Base-by-base conservation (phyloP, 192 early-diverging fungal species). In the Lobosporangium transversale region DNA sequence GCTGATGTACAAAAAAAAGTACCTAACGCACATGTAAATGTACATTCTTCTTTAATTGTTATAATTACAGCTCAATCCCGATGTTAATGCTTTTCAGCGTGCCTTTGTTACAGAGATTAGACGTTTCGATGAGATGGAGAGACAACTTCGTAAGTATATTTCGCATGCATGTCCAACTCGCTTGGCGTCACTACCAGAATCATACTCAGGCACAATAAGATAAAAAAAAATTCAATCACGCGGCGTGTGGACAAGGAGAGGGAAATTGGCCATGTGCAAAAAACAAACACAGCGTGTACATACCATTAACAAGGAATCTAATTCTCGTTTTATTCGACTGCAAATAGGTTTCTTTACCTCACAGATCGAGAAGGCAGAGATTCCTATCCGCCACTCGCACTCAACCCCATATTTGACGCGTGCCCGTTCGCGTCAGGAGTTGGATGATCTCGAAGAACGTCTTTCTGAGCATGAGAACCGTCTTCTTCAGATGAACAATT, bases 61-160 rank as follows among this genome's bases (percentile, higher is more conserved):
- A 36, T 27, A 54, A 7, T 11, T 53, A 48, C 59, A 96, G 94
- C 85, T 98, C 56, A 99, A 99, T 84, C 86, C 91, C 29, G 90
- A 95, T 29, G 93, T 95, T 30, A 98, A 95, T 79, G 97, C 97
- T 10, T 99, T 99, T 78, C 97, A 99, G 79, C 90, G 98, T 26
- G 90, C 94, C 24, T 98, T 96, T 83, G 98, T 98, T 15, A 89
- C 85, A 45, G 95, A 98, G 76, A 97, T 99, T 68, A 88, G 95
- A 63, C 90, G 96, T 51, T 87, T 97, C 29, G 96, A 99, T 71
- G 98, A 99, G 69, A 93, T 99, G 89, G 96, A 98, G 79, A 89
- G 98, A 65, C 94, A 94, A 61, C 85, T 96, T 65, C 93, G 98
- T 93, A 87, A 85, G 90, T 51, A 51, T 18, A 12, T n/a, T 20